Percentiles rank a stretch among this genome's conserved stretches.
These are phyloP conservation scores for Coniochaeta sp. DNA, from an alignment of 2,329 filamentous ascomycete genomes.

Conservation along the genomic window DNA sequence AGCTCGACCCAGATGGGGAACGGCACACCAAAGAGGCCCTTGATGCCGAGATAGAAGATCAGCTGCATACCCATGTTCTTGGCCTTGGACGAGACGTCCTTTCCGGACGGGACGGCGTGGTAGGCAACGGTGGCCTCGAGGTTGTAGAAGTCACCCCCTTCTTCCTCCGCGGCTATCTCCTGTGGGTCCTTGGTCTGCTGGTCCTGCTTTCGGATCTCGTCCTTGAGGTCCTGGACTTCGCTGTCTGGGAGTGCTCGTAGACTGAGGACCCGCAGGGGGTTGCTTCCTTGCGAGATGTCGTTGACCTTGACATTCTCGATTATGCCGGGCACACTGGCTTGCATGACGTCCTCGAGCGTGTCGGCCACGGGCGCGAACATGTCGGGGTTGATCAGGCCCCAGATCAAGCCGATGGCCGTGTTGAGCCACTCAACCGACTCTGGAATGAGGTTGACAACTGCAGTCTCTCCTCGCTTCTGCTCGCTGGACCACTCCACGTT, in stretches of 20 bases:
- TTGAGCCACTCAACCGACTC: constrained; percentile 98
- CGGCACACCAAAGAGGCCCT: constrained; percentile 81
- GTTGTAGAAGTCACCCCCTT: constrained; percentile 89
- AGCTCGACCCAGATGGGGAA: constrained; percentile 85
- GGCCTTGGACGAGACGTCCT: constrained; percentile 69
- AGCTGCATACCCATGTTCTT: constrained; percentile 97
- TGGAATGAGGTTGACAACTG: constrained; percentile 80
- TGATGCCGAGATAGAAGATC: constrained; percentile 87
- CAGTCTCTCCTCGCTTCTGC: constrained; percentile 74
- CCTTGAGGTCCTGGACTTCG: constrained; percentile 74
- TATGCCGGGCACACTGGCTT: constrained; percentile 81
- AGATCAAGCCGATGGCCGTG: constrained; percentile 72
- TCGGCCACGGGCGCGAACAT: constrained; percentile 93
- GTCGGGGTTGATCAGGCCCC: constrained; percentile 89
- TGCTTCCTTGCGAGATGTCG: constrained; percentile 89
- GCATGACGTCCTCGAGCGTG: constrained; percentile 92
- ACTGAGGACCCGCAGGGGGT: constrained; percentile 82
- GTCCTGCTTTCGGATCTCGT: constrained; percentile 72
- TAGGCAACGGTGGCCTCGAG: constrained; percentile 87
- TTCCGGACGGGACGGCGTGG: constrained; percentile 70
- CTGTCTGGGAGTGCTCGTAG: constrained; percentile 77
- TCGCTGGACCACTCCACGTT: constrained; percentile 86
- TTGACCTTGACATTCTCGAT: constrained; percentile 94
- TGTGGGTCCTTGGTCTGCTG: constrained; percentile 77
- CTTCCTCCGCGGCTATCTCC: constrained; percentile 80